Percentiles rank a stretch among this genome's conserved stretches.
These are phyloP conservation scores for Sarocladium kiliense DNA, from an alignment of 2,329 filamentous ascomycete genomes.

Conservation along the genomic window DNA sequence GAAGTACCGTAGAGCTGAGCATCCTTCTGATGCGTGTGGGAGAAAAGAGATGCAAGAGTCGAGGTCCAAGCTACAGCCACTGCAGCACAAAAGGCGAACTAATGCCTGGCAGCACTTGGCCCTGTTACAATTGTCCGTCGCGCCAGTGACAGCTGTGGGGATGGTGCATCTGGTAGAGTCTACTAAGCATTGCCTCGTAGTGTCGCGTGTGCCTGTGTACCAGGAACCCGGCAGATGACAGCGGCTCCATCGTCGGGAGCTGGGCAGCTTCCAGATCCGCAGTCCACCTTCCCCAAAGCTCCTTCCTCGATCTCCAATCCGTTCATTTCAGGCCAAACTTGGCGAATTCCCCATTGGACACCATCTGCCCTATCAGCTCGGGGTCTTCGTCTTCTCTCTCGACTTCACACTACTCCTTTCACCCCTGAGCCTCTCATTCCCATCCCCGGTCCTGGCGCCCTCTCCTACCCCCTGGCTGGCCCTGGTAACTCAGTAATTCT, in stretches of 20 bases:
- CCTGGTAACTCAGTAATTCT: neutral
- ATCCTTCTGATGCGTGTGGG: too few relatives aligned
- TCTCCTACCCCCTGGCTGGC: neutral
- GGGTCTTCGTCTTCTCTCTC: neutral
- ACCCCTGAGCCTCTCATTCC: neutral
- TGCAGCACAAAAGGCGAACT: too few relatives aligned
- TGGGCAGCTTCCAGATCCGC: conserved; percentile 5
- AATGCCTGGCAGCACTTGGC: neutral
- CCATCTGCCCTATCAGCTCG: neutral
- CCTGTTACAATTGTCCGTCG: neutral
- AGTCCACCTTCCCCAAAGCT: conserved; percentile 1
- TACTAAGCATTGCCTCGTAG: neutral
- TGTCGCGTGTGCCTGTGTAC: neutral
- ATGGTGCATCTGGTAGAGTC: neutral
- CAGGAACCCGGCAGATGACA: neutral
- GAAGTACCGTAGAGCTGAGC: too few relatives aligned
- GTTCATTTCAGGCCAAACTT: neutral
- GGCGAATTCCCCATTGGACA: neutral
- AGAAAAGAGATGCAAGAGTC: too few relatives aligned
- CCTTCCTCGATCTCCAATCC: neutral
- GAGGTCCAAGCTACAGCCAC: too few relatives aligned
- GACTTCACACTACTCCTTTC: neutral
- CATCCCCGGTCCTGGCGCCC: neutral
- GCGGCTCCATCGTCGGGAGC: neutral
- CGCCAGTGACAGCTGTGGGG: neutral